Evolutionary conservation across 208 protist species (phyloP).

Genomic region (Acanthamoeba sp.): DNA sequence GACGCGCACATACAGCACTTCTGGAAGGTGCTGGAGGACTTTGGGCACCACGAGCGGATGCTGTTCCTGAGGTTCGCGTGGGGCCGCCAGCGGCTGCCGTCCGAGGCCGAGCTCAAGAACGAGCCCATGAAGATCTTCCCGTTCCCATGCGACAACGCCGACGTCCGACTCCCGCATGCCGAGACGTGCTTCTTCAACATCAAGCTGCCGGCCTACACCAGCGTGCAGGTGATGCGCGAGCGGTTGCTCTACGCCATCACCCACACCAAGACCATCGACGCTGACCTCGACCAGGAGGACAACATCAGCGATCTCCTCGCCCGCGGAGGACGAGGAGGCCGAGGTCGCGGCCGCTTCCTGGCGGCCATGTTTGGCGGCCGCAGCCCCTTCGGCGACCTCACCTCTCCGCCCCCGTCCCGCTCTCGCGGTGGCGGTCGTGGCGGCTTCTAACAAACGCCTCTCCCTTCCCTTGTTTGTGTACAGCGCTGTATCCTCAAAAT

Average conservation of each 20-base stretch:
- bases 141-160: conserved; percentile 14
- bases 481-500: too few relatives aligned
- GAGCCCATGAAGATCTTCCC: conserved; percentile 38
- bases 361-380: conserved; percentile 4
- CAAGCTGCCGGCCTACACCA: conserved; percentile 82
- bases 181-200: conserved; percentile 87
- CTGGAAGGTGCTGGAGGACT: conserved; percentile 65
- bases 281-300: conserved; percentile 56
- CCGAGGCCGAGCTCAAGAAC: conserved; percentile 47
- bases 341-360: background rate
- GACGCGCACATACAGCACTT: conserved; percentile 14
- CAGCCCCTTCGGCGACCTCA: background rate
- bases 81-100: conserved; percentile 69
- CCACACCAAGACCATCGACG: conserved; percentile 59
- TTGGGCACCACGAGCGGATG: conserved; percentile 47
- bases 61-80: conserved; percentile 77
- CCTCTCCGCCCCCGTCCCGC: background rate
- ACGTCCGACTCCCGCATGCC: conserved; percentile 73
- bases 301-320: conserved; percentile 16
- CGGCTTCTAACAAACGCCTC: background rate
- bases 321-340: background rate
- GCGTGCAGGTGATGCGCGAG: conserved; percentile 77
- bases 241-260: conserved; percentile 81
- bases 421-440: background rate
- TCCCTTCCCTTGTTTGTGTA: too few relatives aligned